These are phyloP conservation scores for Hydrangea macrophylla DNA, from an alignment of 148 eudicot genomes.

Conservation along the genomic window DNA sequence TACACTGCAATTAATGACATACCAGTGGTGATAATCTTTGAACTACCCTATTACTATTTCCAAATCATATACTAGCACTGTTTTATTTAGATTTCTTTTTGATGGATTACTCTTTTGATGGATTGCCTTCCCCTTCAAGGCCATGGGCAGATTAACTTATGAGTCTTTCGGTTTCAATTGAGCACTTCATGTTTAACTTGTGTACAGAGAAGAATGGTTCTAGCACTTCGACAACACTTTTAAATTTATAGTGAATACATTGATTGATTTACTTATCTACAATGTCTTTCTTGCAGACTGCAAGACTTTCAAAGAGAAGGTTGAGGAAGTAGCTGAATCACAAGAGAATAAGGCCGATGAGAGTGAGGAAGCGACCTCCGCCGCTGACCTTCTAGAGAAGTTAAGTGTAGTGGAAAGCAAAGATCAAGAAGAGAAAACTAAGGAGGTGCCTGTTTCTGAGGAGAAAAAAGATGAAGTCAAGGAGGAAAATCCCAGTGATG, in stretches of 20 bases:
- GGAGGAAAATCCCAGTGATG: constrained; percentile 7
- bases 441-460: constrained; percentile 11
- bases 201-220: not conserved
- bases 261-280: not conserved
- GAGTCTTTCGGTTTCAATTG: too few species aligned
- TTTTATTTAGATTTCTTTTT: too few species aligned
- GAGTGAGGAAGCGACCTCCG: constrained; percentile 9
- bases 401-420: constrained; percentile 14
- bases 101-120: too few species aligned
- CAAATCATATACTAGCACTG: too few species aligned
- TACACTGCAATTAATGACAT: too few species aligned
- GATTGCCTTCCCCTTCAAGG: too few species aligned
- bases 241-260: not conserved
- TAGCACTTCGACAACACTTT: too few species aligned
- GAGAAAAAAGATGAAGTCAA: constrained; percentile 11
- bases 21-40: too few species aligned
- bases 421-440: constrained; percentile 13
- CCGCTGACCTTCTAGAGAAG: constrained; percentile 12
- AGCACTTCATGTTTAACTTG: too few species aligned
- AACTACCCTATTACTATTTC: too few species aligned
- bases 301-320: constrained; percentile 16
- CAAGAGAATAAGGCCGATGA: constrained; percentile 5
- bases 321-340: constrained; percentile 17
- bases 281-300: constrained; percentile 9
- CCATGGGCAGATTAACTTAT: too few species aligned